Evolutionary conservation across 371 early-diverging fungal species (phyloP).

Genomic region (Parasitella parasitica): DNA sequence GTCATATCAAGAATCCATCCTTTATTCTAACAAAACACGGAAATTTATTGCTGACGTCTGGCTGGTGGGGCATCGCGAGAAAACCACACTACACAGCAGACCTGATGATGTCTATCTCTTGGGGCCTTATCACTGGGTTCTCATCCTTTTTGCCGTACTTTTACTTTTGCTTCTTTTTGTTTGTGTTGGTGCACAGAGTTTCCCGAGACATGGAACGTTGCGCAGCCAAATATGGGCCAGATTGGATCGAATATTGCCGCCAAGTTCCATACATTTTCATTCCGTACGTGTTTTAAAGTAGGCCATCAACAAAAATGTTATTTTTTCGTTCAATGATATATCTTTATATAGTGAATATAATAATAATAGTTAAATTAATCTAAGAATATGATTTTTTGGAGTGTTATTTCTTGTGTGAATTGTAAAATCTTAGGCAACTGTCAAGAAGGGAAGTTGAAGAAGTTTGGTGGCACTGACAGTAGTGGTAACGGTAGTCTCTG

Average conservation of each 20-base stretch:
- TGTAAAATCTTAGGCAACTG: slow-evolving; percentile 1
- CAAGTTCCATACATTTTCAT: slow-evolving; percentile 79
- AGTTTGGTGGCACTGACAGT: neutral
- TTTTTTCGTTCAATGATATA: slow-evolving; percentile 1
- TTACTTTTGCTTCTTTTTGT: slow-evolving; percentile 79
- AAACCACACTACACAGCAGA: slow-evolving; percentile 89
- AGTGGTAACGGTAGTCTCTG: neutral
- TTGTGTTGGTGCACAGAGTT: slow-evolving; percentile 79
- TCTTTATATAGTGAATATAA: neutral
- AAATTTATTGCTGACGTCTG: slow-evolving; percentile 73
- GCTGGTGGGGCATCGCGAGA: slow-evolving; percentile 87
- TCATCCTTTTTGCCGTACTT: slow-evolving; percentile 80
- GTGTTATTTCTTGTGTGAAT: neutral
- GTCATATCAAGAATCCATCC: slow-evolving; percentile 66
- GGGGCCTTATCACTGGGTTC: slow-evolving; percentile 81
- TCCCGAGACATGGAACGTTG: slow-evolving; percentile 82
- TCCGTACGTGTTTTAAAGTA: slow-evolving; percentile 60
- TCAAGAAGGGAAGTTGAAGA: slow-evolving; percentile 8
- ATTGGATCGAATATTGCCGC: slow-evolving; percentile 82
- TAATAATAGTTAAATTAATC: slow-evolving; percentile 4
- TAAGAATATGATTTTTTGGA: neutral
- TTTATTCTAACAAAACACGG: slow-evolving; percentile 77
- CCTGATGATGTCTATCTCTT: slow-evolving; percentile 78
- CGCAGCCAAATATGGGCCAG: slow-evolving; percentile 79
- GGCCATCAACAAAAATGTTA: neutral